A percentile compares a stretch with the other conserved stretches of the same genome.
phyloP scores from a whole-genome alignment of 257 asterid species.

The Fraxinus quadrangulata region DNA sequence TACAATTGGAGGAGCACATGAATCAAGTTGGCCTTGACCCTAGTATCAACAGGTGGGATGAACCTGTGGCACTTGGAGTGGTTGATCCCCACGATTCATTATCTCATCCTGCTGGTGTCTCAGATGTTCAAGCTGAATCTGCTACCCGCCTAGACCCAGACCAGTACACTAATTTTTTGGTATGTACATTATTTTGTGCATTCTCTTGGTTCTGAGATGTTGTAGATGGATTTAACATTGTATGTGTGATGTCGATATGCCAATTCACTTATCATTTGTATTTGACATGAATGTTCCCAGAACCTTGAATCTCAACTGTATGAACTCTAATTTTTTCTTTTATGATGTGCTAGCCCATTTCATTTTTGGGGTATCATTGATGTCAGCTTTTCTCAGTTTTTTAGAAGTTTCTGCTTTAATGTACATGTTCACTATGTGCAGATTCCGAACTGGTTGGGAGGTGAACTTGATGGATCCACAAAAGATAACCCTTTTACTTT shows the following conservation, averaged over 20 bases:
- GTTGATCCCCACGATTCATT: conserved; percentile 95
- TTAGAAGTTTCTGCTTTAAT: conserved; percentile 18
- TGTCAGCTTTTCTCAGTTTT: conserved; percentile 13
- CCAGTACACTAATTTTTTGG: conserved; percentile 77
- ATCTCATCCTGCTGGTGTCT: conserved; percentile 92
- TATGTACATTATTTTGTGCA: conserved; percentile 34
- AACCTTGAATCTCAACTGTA: conserved; percentile 6
- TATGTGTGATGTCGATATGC: not conserved
- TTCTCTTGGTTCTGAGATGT: conserved; percentile 3
- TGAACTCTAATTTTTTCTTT: not conserved
- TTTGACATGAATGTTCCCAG: not conserved
- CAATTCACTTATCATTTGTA: conserved; percentile 8
- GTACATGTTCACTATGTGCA: conserved; percentile 31
- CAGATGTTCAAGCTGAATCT: conserved; percentile 90
- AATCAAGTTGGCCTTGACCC: conserved; percentile 75
- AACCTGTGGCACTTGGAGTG: conserved; percentile 77
- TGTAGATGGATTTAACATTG: not conserved
- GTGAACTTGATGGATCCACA: conserved; percentile 66
- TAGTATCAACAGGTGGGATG: conserved; percentile 78
- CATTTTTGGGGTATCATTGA: conserved; percentile 3
- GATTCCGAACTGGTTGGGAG: conserved; percentile 83
- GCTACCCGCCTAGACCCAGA: conserved; percentile 81
- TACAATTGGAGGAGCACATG: conserved; percentile 80
- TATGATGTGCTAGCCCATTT: not conserved
- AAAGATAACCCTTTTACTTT: conserved; percentile 78